These are phyloP conservation scores for Podaxis rugospora DNA, from an alignment of 768 basidiomycete genomes.

Conservation along the genomic window DNA sequence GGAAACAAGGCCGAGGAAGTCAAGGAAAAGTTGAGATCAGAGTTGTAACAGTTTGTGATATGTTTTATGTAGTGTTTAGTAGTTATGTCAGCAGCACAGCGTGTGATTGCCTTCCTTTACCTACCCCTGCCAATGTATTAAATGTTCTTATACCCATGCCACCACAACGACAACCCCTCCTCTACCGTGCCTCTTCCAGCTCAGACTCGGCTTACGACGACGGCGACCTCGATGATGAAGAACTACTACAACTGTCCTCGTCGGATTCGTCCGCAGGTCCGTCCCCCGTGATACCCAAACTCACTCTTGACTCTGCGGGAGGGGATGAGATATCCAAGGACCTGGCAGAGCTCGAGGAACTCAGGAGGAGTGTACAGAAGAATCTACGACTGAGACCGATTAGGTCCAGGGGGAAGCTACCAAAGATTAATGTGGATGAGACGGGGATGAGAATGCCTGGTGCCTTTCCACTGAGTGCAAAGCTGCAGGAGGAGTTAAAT, in stretches of 20 bases:
- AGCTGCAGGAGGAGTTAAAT: neutral
- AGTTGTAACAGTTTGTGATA: constrained; percentile 17
- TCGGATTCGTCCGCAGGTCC: constrained; percentile 31
- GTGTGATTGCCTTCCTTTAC: neutral
- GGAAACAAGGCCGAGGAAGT: neutral
- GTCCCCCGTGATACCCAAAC: constrained; percentile 17
- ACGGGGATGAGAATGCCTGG: constrained; percentile 16
- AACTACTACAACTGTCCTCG: constrained; percentile 36
- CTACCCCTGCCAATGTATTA: neutral
- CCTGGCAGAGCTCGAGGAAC: constrained; percentile 60
- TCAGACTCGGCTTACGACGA: constrained; percentile 17
- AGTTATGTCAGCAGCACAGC: constrained; percentile 11
- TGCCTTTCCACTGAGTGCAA: constrained; percentile 18
- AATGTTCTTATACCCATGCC: constrained; percentile 7
- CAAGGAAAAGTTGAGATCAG: constrained; percentile 14
- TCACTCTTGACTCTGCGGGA: neutral
- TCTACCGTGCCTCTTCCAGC: constrained; percentile 6
- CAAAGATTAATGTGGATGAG: constrained; percentile 34
- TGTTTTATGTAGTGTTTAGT: neutral
- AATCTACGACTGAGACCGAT: constrained; percentile 80
- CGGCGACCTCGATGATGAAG: constrained; percentile 34
- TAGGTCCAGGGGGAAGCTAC: constrained; percentile 49
- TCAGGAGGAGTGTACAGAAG: constrained; percentile 68
- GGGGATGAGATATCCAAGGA: constrained; percentile 64
- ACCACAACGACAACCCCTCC: constrained; percentile 9